Base-by-base conservation (phyloP, 305 asterid species). In the Galium porrigens region DNA sequence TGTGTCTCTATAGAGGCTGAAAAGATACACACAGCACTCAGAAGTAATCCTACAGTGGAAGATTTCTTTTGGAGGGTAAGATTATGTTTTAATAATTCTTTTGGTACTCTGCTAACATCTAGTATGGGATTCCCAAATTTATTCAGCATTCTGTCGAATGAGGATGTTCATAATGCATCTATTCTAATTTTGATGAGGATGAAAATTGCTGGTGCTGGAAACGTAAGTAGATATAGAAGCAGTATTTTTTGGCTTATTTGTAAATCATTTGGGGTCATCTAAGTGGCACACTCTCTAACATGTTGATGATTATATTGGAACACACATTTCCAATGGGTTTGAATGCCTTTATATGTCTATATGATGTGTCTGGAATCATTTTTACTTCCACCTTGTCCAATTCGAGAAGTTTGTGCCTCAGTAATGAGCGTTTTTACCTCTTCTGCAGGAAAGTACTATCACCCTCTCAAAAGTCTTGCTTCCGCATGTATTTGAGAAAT, bases 61-160 rank as follows among this genome's bases (percentile, higher is more conserved):
- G 94, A 89, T 69, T 86, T 92, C 83, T 86, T 92, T 81, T 92
- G 99, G 99, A 83, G 54, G 94, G 99, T 89, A 83, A 22, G 81
- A 55, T 79, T 9, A 57, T 68, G 61, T 36, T 72, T 22, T 37
- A 58, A 65, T 52, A 27, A 63, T 54, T 64, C 48, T 72, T 64
- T 61, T 46, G 52, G 49, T 29, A 3, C 17, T 53, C 18, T 0
- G 15, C 2, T 6, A n/a, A n/a, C 34, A 25, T 64, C 14, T 64
- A 64, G 11, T 25, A 14, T 3, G 12, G 37, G 61, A 11, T 61
- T 61, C 49, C 33, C 46, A 51, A 9, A 14, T 48, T 15, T 63
- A 14, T 3, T 63, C 42, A 29, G 67, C 58, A 48, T 8, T 46
- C 9, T 63, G 57, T 29, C 42, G 27, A 63, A 63, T n/a, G 46